Evolutionary conservation across 2,329 filamentous ascomycete species (phyloP), one percentile per base, ranked within the genome.

Genomic region (Trichoderma sp.): DNA sequence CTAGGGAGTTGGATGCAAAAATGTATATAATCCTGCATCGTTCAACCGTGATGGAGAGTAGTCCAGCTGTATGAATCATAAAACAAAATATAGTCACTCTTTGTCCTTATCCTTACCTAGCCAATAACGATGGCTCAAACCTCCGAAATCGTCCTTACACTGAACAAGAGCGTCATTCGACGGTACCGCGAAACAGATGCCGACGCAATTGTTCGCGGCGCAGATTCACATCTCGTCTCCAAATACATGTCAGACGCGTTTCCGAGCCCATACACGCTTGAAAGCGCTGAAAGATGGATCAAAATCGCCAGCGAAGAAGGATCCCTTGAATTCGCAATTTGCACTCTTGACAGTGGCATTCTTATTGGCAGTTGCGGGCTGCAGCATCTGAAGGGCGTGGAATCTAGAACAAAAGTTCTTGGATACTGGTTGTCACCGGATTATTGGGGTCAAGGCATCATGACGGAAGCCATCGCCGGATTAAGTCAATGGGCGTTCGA

Each of bases 371-470:
- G 29, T 27, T 63, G 60, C 35, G 60, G 60, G 13, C 21, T 63
- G 31, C 43, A 53, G 10, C 60, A 63, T 63, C n/a, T 37, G 21
- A 63, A 31, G 7, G 60, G 60, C 8, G 29, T 35, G 14, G 43
- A 63, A 63, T 63, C 60, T n/a, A 47, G 60, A 13, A 63, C 60
- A 8, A 63, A 63, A 33, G 5, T 63, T 13, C 10, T 63, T 35
- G 60, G 60, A 21, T 63, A 63, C 11, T 63, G 60, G 60, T 16
- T 63, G 14, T 52, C 60, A n/a, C 47, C 60, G 5, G 47, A 63
- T 19, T 63, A 63, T 47, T 63, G 47, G 47, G 60, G 60, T 3
- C 43, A n/a, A 35, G 43, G 60, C 5, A 53, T 63, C 16, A 63
- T 63, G 60, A 53, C 60, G 6, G 60, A 63, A 53, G 47, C 35